Conservation (phyloP, 352 stramenopile species). For the Phytophthora litchii region DNA sequence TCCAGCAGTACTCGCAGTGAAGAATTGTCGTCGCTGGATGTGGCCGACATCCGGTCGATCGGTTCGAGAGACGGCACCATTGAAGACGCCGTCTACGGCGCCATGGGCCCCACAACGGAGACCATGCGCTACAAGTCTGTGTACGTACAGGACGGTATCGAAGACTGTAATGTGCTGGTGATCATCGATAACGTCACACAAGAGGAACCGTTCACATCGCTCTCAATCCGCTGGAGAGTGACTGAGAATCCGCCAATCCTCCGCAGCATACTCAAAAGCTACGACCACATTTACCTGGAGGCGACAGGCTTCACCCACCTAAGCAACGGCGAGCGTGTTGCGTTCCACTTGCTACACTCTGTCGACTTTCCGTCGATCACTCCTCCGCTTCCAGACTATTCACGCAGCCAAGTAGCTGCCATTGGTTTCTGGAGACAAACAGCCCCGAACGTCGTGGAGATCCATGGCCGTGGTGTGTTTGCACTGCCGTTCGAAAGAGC, state of each 20-base stretch:
- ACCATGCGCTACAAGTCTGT: slow-evolving; percentile 38
- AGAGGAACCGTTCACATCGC: slow-evolving; percentile 23
- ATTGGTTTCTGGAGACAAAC: slow-evolving; percentile 34
- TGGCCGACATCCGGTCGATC: slow-evolving; percentile 31
- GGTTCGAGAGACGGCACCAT: slow-evolving; percentile 36
- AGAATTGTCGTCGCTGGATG: slow-evolving; percentile 24
- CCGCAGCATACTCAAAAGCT: slow-evolving; percentile 34
- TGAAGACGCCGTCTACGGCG: slow-evolving; percentile 38
- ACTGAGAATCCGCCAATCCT: slow-evolving; percentile 34
- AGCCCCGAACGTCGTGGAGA: slow-evolving; percentile 22
- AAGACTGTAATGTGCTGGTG: slow-evolving; percentile 35
- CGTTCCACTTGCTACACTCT: slow-evolving; percentile 38
- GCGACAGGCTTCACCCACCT: slow-evolving; percentile 28
- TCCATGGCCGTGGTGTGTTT: slow-evolving; percentile 27
- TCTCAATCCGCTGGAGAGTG: slow-evolving; percentile 32
- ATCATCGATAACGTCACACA: slow-evolving; percentile 32
- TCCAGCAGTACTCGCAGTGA: slow-evolving; percentile 21
- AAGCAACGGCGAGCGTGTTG: slow-evolving; percentile 29
- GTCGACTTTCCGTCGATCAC: slow-evolving; percentile 28
- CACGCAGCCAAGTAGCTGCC: slow-evolving; percentile 25
- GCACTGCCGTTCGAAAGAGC: slow-evolving; percentile 27
- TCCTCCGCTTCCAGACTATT: slow-evolving; percentile 28
- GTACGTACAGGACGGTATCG: slow-evolving; percentile 36
- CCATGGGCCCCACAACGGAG: slow-evolving; percentile 35
- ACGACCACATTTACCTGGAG: slow-evolving; percentile 45